A percentile compares a stretch with the other conserved stretches of the same genome.
These are phyloP conservation scores for Murraya paniculata DNA, from an alignment of 345 rosid genomes.

Conservation along the genomic window DNA sequence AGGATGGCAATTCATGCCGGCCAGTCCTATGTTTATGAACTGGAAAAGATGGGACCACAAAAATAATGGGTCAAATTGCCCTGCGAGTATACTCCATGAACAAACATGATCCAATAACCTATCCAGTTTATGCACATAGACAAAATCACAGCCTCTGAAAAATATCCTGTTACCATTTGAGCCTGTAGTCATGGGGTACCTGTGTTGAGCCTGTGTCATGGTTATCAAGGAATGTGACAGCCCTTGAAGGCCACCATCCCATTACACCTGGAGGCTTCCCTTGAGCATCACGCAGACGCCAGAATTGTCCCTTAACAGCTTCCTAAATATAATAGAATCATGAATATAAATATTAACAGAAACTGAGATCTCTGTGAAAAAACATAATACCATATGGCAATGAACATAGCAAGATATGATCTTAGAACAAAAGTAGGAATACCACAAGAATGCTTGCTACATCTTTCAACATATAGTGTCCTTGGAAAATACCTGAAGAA, in stretches of 20 bases:
- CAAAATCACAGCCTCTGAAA: constrained; percentile 2
- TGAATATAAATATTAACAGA: constrained; percentile 6
- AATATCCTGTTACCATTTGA: neutral
- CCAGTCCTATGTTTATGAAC: neutral
- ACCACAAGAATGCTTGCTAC: neutral
- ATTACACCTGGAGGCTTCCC: constrained; percentile 93
- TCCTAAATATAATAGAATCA: constrained; percentile 41
- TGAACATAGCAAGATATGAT: neutral
- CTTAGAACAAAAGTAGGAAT: neutral
- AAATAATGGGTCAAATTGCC: neutral
- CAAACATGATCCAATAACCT: neutral
- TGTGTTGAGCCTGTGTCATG: constrained; percentile 96
- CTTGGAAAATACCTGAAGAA: constrained; percentile 60
- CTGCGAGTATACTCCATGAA: neutral
- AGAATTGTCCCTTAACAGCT: constrained; percentile 80
- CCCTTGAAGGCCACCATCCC: constrained; percentile 98
- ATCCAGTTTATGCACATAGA: neutral
- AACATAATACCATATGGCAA: neutral
- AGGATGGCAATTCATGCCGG: neutral
- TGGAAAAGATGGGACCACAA: neutral
- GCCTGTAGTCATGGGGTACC: constrained; percentile 28
- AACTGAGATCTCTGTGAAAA: neutral
- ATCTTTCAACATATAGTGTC: neutral
- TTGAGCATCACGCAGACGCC: constrained; percentile 79
- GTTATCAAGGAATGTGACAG: constrained; percentile 84